phyloP scores from a whole-genome alignment of 108 stramenopile genomes.

The Nannochloropsis gaditana region DNA sequence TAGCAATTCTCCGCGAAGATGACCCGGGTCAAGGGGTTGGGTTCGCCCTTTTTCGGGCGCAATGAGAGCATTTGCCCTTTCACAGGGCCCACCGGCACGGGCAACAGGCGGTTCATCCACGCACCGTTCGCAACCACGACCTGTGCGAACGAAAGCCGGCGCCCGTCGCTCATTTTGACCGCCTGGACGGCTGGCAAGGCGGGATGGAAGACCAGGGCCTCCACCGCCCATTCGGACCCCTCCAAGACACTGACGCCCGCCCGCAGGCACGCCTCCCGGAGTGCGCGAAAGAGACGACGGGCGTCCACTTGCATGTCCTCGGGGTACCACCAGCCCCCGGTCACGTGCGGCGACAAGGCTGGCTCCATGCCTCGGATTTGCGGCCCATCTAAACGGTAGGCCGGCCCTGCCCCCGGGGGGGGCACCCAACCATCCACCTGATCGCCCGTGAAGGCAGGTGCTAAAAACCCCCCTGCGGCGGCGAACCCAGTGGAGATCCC shows the following conservation, averaged over 20 bases:
- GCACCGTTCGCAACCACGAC: slow-evolving; percentile 76
- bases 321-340: slow-evolving; percentile 93
- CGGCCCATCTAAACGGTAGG: slow-evolving; percentile 69
- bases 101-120: slow-evolving; percentile 83
- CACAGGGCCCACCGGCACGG: slow-evolving; percentile 77
- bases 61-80: slow-evolving; percentile 83
- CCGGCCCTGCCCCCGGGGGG: slow-evolving; percentile 58
- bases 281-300: slow-evolving; percentile 60
- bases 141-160: slow-evolving; percentile 55
- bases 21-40: slow-evolving; percentile 58
- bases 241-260: slow-evolving; percentile 72
- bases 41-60: slow-evolving; percentile 59
- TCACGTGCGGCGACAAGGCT: slow-evolving; percentile 60
- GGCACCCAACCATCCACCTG: slow-evolving; percentile 76
- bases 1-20: slow-evolving; percentile 83
- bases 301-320: slow-evolving; percentile 88
- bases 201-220: slow-evolving; percentile 30
- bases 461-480: slow-evolving; percentile 77
- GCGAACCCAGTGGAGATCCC: slow-evolving; percentile 64
- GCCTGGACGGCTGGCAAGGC: slow-evolving; percentile 24
- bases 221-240: slow-evolving; percentile 51
- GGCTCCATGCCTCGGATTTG: slow-evolving; percentile 81
- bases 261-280: slow-evolving; percentile 67
- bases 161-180: slow-evolving; percentile 60
- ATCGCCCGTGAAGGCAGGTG: slow-evolving; percentile 83